These are phyloP conservation scores for Talaromyces marneffei DNA, from an alignment of 2,329 filamentous ascomycete species.

Conservation along the genomic window DNA sequence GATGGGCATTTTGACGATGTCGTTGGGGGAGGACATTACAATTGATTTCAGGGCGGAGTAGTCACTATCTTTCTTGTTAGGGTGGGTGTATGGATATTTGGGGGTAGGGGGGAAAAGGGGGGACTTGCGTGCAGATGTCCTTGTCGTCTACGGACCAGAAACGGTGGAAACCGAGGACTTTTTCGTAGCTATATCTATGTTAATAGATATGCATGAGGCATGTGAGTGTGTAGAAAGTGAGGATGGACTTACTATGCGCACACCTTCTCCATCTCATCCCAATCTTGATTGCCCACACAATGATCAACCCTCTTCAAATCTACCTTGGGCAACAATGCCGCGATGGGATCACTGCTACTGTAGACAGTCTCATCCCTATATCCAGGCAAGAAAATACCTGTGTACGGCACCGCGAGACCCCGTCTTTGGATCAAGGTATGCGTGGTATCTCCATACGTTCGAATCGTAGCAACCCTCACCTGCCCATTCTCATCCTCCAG, in stretches of 20 bases:
- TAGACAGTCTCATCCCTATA: slow-evolving; percentile 54
- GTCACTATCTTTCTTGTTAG: slow-evolving; percentile 45
- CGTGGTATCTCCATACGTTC: slow-evolving; percentile 91
- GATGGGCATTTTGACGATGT: slow-evolving; percentile 94
- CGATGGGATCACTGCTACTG: slow-evolving; percentile 42
- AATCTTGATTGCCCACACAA: slow-evolving; percentile 95
- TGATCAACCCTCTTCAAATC: slow-evolving; percentile 77
- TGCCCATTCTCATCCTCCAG: slow-evolving; percentile 58
- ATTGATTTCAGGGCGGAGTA: slow-evolving; percentile 83
- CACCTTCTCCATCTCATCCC: slow-evolving; percentile 72
- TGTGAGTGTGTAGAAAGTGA: too few species aligned
- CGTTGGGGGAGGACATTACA: slow-evolving; percentile 82
- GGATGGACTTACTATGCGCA: slow-evolving; percentile 51
- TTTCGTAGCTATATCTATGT: slow-evolving; percentile 62
- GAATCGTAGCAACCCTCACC: slow-evolving; percentile 71
- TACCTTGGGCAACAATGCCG: slow-evolving; percentile 55
- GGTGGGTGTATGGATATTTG: neutral
- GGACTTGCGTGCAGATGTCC: slow-evolving; percentile 65
- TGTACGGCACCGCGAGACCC: slow-evolving; percentile 46
- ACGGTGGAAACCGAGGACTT: slow-evolving; percentile 83
- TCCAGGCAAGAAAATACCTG: slow-evolving; percentile 74
- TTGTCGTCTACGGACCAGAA: slow-evolving; percentile 97
- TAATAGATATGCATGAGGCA: neutral
- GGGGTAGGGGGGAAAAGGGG: neutral
- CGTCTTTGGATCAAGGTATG: slow-evolving; percentile 78